phyloP scores from a whole-genome alignment of 805 yeast species.

The Wickerhamiella parazyma region DNA sequence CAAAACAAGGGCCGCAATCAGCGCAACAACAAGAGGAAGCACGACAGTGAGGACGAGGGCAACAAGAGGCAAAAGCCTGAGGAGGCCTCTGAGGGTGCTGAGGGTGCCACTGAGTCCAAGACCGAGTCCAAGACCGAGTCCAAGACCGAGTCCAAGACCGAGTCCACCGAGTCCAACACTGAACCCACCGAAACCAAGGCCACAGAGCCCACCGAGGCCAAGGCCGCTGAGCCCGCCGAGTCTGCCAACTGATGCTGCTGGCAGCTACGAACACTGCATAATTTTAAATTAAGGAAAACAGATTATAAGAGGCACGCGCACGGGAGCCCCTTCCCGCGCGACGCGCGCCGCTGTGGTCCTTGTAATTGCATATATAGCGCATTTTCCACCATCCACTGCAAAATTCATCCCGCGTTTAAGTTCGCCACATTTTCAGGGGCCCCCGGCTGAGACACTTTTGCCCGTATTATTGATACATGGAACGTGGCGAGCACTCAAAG shows the following conservation, averaged over 20 bases:
- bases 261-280: not conserved
- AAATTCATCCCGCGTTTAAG: too few relatives aligned
- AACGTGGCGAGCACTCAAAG: slow-evolving; percentile 6
- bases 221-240: slow-evolving; percentile 5
- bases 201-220: too few relatives aligned
- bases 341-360: too few relatives aligned
- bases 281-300: not conserved
- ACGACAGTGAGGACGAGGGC: slow-evolving; percentile 1
- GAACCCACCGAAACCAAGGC: too few relatives aligned
- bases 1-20: not conserved
- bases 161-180: slow-evolving; percentile 8
- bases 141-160: too few relatives aligned
- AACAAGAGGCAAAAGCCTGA: slow-evolving; percentile 9
- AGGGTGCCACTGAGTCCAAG: slow-evolving; percentile 5
- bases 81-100: slow-evolving; percentile 16
- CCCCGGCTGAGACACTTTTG: too few relatives aligned
- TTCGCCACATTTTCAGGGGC: too few relatives aligned
- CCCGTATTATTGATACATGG: too few relatives aligned
- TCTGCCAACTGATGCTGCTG: not conserved
- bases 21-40: slow-evolving; percentile 1
- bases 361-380: too few relatives aligned
- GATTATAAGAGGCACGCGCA: too few relatives aligned
- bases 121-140: slow-evolving; percentile 8
- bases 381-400: too few relatives aligned
- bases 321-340: too few relatives aligned